Base-by-base conservation (phyloP, 208 protist species). In the Leishmania lainsoni region DNA sequence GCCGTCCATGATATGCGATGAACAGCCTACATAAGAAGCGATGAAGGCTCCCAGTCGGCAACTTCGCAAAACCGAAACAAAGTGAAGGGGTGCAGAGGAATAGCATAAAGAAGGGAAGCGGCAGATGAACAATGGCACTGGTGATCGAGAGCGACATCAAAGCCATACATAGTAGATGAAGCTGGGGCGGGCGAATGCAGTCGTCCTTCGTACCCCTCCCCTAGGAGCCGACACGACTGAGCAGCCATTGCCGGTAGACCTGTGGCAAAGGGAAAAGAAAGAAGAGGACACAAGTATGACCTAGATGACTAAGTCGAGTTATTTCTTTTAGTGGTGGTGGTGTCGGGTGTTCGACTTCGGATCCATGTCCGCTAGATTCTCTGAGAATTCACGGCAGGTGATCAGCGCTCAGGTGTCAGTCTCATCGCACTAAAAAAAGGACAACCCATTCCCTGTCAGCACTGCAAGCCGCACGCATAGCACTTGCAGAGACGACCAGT, bases 1-100 rank as follows among this genome's bases (percentile, higher is more conserved):
- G 72, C 29, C 5, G 72, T 51, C 48, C 69, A 73, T 73, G 69
- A 29, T 51, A 32, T 73, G 69, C 20, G 32, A 73, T 45, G 42
- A 73, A 20, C 10, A 52, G 26, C 69, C 45, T 73, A 48, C 42
- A 51, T 12, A 16, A 54, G 45, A 73, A 73, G 16, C 10, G 17
- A 73, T 73, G 69, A 54, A 54, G 45, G 48, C 20, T 52, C 69
- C 45, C 61, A 32, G 69, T 73, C 39, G n/a, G 20, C 42, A 73
- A 45, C 42, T 32, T 8, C 69, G 26, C 51, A 58, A 42, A 17
- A 58, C 5, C 9, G 29, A 69, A 63, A 51, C 26, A 58, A 49
- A 76, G 20, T 8, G 39, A 68, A 68, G 26, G 16, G 61, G 51
- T 63, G 32, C 72, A 61, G 72, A 42, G 9, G 66, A 14, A 45